These are phyloP conservation scores for Cytospora paraplurivora DNA, from an alignment of 2,329 filamentous ascomycete genomes.

Conservation along the genomic window DNA sequence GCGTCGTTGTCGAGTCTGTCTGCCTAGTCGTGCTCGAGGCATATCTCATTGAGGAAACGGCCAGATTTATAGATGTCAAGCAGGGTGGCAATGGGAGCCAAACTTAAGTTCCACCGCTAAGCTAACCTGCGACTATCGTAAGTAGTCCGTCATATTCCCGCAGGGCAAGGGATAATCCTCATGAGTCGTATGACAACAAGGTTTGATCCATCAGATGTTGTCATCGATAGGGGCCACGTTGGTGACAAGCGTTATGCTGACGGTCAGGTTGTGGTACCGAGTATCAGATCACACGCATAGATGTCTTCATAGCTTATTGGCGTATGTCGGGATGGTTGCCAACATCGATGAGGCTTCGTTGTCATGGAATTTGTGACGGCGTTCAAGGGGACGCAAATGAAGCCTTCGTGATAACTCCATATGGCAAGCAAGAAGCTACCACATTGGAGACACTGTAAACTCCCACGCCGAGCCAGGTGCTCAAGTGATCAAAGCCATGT, in stretches of 20 bases:
- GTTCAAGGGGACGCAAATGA: constrained; percentile 12
- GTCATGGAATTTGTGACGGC: constrained; percentile 12
- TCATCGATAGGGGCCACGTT: constrained; percentile 13
- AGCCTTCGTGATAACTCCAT: constrained; percentile 21
- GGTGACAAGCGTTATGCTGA: constrained; percentile 6
- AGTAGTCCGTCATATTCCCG: constrained; percentile 7
- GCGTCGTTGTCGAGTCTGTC: constrained; percentile 1
- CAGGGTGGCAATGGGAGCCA: neutral
- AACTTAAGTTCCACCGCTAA: neutral
- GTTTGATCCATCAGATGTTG: neutral
- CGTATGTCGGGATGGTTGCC: constrained; percentile 18
- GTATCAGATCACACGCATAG: constrained; percentile 17
- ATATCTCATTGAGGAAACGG: neutral
- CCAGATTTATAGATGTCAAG: constrained; percentile 23
- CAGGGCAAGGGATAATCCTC: constrained; percentile 9
- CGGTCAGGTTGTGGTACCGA: constrained; percentile 5
- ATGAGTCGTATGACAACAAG: neutral
- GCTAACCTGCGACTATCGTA: neutral
- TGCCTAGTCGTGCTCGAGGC: neutral
- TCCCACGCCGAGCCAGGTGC: neutral
- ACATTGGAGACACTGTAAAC: constrained; percentile 14
- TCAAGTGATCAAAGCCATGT: constrained; percentile 22
- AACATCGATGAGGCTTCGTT: constrained; percentile 9
- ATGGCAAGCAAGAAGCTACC: constrained; percentile 14
- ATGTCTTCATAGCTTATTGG: constrained; percentile 20